These are phyloP conservation scores for Thraustotheca clavata DNA, from an alignment of 352 stramenopile genomes.

Conservation along the genomic window DNA sequence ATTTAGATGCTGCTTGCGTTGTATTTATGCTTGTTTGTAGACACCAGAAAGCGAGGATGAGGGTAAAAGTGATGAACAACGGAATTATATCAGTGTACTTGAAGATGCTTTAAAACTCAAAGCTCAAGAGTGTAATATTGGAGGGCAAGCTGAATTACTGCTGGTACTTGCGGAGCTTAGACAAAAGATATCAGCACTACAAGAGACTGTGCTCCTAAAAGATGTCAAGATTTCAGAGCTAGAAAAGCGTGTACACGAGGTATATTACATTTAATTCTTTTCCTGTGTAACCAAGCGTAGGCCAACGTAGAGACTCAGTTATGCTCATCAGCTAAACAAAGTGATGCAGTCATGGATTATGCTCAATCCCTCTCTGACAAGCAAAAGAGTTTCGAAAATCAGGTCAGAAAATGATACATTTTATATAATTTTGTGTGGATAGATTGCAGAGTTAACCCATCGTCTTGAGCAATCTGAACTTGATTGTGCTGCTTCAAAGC, in stretches of 20 bases:
- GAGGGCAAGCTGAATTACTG: conserved; percentile 65
- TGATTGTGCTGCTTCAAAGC: background rate
- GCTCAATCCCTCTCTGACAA: conserved; percentile 16
- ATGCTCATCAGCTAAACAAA: conserved; percentile 11
- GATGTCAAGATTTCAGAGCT: conserved; percentile 22
- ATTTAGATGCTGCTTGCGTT: no score
- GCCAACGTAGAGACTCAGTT: background rate
- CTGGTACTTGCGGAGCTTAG: conserved; percentile 64
- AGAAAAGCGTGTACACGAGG: background rate
- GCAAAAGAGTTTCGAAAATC: background rate
- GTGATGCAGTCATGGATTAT: conserved; percentile 20
- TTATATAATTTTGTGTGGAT: background rate
- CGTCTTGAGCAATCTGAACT: background rate
- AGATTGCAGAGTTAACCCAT: conserved; percentile 1
- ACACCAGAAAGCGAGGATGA: background rate
- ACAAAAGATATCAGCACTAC: conserved; percentile 68
- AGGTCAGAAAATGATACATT: background rate
- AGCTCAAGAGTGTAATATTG: conserved; percentile 52
- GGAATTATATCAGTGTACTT: conserved; percentile 61
- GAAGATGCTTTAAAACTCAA: conserved; percentile 70
- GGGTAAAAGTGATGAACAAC: conserved; percentile 32
- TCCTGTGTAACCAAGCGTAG: background rate
- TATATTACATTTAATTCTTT: no score
- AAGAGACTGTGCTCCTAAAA: conserved; percentile 29
- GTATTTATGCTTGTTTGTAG: no score